These are phyloP conservation scores for Friedmanniomyces simplex DNA, from an alignment of 495 filamentous ascomycete genomes.

Conservation along the genomic window DNA sequence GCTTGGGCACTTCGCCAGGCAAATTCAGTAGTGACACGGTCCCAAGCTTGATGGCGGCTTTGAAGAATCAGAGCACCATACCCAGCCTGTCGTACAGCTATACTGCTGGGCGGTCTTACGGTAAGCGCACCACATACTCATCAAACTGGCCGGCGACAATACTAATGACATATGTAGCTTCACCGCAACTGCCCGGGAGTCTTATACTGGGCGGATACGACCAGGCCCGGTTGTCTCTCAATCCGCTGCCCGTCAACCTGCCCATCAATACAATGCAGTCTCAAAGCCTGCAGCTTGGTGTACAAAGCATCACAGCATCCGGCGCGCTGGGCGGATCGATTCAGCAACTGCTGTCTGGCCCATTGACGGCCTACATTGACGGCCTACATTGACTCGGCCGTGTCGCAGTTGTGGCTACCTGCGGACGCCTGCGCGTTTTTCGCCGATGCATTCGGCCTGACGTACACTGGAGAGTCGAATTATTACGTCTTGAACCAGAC, in stretches of 20 bases:
- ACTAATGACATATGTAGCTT: too few species aligned
- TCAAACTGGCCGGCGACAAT: background rate
- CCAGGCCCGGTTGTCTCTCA: slow-evolving; percentile 21
- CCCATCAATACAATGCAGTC: slow-evolving; percentile 20
- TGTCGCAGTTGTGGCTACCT: slow-evolving; percentile 31
- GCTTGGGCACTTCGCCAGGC: slow-evolving; percentile 40
- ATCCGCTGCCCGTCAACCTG: slow-evolving; percentile 19
- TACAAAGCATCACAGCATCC: slow-evolving; percentile 26
- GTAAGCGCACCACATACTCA: slow-evolving; percentile 14
- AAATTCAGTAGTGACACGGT: slow-evolving; percentile 41
- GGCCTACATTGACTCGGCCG: slow-evolving; percentile 26
- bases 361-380: background rate
- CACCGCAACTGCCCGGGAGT: slow-evolving; percentile 12
- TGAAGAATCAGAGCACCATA: slow-evolving; percentile 19
- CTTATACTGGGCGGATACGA: slow-evolving; percentile 33
- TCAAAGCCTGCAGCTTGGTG: slow-evolving; percentile 22
- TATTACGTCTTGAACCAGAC: slow-evolving; percentile 30
- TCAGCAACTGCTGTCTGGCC: slow-evolving; percentile 13
- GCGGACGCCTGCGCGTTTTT: slow-evolving; percentile 26
- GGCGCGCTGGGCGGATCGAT: slow-evolving; percentile 21
- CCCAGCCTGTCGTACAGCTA: slow-evolving; percentile 27
- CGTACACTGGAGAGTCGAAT: slow-evolving; percentile 23
- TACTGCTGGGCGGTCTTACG: slow-evolving; percentile 25
- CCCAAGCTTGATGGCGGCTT: slow-evolving; percentile 33
- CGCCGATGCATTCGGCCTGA: slow-evolving; percentile 28